Percentiles rank a stretch among this genome's conserved stretches.
These are phyloP conservation scores for Yamagishiella unicocca DNA, from an alignment of 139 green algal species.

Conservation along the genomic window DNA sequence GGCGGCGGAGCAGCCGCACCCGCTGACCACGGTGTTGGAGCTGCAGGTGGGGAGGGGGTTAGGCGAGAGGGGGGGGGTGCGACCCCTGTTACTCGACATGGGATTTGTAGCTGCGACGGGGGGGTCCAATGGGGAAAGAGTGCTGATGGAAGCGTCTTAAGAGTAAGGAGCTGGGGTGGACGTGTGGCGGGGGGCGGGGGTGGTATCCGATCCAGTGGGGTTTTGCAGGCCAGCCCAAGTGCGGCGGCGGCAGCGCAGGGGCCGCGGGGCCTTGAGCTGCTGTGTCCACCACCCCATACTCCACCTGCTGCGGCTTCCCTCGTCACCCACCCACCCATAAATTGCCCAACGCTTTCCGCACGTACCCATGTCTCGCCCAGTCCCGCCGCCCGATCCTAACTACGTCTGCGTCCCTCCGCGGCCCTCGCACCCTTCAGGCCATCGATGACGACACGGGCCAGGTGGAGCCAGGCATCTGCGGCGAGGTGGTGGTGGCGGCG, in stretches of 20 bases:
- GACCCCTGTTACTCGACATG: no score
- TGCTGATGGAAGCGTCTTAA: no score
- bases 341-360: not conserved
- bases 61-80: not conserved
- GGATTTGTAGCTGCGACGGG: not conserved
- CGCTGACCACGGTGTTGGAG: slow-evolving; percentile 20
- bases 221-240: no score
- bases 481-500: slow-evolving; percentile 40
- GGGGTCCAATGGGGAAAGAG: not conserved
- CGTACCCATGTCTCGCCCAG: no score
- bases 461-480: slow-evolving; percentile 32
- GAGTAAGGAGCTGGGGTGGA: no score
- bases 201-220: no score
- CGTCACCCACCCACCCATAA: not conserved
- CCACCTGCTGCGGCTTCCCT: not conserved
- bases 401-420: not conserved
- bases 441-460: slow-evolving; percentile 36
- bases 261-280: not conserved
- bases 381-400: no score
- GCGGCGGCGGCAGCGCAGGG: no score
- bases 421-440: not conserved
- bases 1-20: slow-evolving; percentile 25
- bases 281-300: not conserved
- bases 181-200: no score
- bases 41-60: slow-evolving; percentile 19